Evolutionary conservation across 768 basidiomycete genomes (phyloP).

Genomic region (Pisolithus orientalis): DNA sequence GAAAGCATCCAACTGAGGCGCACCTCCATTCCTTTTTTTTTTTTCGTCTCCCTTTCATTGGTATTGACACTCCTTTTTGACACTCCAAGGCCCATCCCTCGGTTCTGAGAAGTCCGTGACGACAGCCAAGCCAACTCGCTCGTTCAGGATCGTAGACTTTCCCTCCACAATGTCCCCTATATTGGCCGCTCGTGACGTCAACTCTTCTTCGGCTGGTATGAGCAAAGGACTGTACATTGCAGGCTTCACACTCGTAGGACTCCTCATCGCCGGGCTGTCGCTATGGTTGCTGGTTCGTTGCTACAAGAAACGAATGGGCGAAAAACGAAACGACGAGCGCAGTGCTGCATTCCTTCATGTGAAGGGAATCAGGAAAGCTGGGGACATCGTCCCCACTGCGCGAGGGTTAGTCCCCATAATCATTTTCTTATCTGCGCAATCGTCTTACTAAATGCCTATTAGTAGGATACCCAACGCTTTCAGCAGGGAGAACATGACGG

Average conservation of each 20-base stretch:
- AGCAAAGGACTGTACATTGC: conserved; percentile 36
- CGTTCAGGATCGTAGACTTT: background rate
- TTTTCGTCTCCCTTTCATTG: background rate
- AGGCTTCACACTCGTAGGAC: conserved; percentile 44
- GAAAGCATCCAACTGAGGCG: background rate
- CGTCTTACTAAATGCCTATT: too few relatives aligned
- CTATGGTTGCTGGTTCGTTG: conserved; percentile 39
- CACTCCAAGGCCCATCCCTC: background rate
- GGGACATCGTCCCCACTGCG: background rate
- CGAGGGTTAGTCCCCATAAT: conserved; percentile 9
- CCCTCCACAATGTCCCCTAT: conserved; percentile 15
- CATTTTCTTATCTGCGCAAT: background rate
- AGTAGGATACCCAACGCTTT: conserved; percentile 21
- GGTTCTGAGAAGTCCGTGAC: background rate
- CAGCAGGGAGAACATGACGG: conserved; percentile 39
- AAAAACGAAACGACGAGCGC: conserved; percentile 31
- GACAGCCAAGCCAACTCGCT: background rate
- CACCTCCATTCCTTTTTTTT: background rate
- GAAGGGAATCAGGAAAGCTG: conserved; percentile 2
- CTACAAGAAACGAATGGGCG: conserved; percentile 34
- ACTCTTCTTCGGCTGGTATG: conserved; percentile 3
- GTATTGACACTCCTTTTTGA: background rate
- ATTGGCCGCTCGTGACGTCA: conserved; percentile 8
- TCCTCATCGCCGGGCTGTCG: conserved; percentile 32
- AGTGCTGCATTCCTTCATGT: conserved; percentile 36